Percentiles rank a stretch among this genome's conserved stretches.
phyloP scores from a whole-genome alignment of 805 yeast species.

The Pichia cabralensis region DNA sequence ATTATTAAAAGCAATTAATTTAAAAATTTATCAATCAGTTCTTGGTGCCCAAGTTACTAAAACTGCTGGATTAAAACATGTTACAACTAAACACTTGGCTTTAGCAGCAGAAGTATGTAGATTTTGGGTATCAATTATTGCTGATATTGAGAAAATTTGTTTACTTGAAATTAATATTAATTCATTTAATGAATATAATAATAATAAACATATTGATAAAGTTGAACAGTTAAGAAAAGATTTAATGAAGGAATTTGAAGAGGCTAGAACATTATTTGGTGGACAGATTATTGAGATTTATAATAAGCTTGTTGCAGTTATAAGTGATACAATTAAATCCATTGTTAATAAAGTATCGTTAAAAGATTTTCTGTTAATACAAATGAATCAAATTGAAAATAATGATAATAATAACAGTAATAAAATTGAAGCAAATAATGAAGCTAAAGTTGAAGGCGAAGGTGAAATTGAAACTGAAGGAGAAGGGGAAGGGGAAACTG shows the following conservation, averaged over 20 bases:
- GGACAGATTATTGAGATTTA: slow-evolving; percentile 59
- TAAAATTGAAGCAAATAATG: not conserved
- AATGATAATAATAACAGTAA: not conserved
- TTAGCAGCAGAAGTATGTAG: slow-evolving; percentile 58
- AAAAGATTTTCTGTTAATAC: not conserved
- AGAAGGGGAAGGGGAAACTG: not conserved
- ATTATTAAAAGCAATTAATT: slow-evolving; percentile 40
- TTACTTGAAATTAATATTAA: slow-evolving; percentile 2
- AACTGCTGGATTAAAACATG: slow-evolving; percentile 65
- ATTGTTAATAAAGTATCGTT: slow-evolving; percentile 1
- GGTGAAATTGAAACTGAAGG: not conserved
- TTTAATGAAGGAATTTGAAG: slow-evolving; percentile 28
- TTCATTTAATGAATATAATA: slow-evolving; percentile 13
- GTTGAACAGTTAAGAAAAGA: slow-evolving; percentile 15
- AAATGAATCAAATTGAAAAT: not conserved
- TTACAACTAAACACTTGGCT: slow-evolving; percentile 63
- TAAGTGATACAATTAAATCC: slow-evolving; percentile 44
- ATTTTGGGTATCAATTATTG: slow-evolving; percentile 27
- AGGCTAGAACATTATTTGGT: slow-evolving; percentile 31
- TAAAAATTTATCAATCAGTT: slow-evolving; percentile 48
- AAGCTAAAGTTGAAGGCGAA: slow-evolving; percentile 26
- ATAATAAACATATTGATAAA: slow-evolving; percentile 20
- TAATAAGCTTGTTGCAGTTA: slow-evolving; percentile 54
- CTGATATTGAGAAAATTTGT: slow-evolving; percentile 18
- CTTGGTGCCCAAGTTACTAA: slow-evolving; percentile 68